phyloP scores from a whole-genome alignment of 306 rosid species.

The Amphicarpaea edgeworthii region DNA sequence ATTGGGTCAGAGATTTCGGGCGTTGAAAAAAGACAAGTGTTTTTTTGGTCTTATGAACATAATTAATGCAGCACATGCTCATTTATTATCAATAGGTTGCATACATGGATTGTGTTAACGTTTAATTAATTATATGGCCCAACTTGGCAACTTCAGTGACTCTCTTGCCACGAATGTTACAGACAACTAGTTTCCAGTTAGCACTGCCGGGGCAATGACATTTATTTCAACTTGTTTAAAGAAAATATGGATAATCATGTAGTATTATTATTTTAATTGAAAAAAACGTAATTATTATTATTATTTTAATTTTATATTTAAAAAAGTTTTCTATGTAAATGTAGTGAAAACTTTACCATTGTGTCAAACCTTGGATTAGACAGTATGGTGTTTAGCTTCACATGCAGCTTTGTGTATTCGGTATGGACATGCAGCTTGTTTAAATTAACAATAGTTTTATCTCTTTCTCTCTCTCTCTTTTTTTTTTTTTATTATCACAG shows the following conservation, averaged over 20 bases:
- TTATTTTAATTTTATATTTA: no score
- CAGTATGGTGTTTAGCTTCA: background rate
- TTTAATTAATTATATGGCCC: background rate
- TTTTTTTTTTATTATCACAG: no score
- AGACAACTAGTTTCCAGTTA: background rate
- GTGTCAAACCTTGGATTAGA: no score
- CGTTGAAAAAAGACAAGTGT: background rate
- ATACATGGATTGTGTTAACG: background rate
- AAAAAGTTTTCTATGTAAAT: background rate
- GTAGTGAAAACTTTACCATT: no score
- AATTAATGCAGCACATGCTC: slow-evolving; percentile 47
- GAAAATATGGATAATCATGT: background rate
- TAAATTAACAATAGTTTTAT: background rate
- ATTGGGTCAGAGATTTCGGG: slow-evolving; percentile 24
- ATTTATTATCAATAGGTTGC: slow-evolving; percentile 17
- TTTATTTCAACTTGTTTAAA: background rate
- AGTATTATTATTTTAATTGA: no score
- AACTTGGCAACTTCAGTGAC: background rate
- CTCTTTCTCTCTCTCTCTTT: no score
- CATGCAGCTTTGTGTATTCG: background rate
- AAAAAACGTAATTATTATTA: background rate
- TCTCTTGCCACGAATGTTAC: background rate
- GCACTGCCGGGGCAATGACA: background rate
- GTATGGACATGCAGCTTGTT: background rate
- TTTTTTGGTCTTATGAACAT: background rate